Evolutionary conservation across 2,329 filamentous ascomycete genomes (phyloP).

Genomic region (Dactylella cylindrospora): DNA sequence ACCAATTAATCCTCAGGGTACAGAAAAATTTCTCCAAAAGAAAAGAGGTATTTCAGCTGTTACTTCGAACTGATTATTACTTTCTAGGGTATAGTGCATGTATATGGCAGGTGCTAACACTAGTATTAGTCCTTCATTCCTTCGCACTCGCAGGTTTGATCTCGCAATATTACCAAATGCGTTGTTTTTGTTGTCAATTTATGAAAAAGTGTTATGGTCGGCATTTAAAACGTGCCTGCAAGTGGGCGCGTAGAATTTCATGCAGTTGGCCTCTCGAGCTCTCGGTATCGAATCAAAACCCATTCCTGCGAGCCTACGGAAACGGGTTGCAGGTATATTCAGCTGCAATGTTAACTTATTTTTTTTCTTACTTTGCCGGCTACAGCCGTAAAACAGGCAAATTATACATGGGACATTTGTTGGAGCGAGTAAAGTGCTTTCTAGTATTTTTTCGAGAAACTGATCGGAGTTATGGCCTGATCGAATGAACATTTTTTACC

Average conservation of each 20-base stretch:
- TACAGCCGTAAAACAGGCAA: too few relatives aligned
- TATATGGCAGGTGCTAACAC: conserved; percentile 1
- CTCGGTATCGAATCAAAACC: conserved; percentile 7
- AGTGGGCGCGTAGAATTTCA: conserved; percentile 33
- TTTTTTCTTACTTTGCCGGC: too few relatives aligned
- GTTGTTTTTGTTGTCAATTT: conserved; percentile 38
- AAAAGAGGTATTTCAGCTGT: not conserved
- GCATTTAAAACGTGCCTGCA: too few relatives aligned
- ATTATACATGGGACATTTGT: too few relatives aligned
- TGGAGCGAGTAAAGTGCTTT: too few relatives aligned
- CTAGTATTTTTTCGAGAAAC: too few relatives aligned
- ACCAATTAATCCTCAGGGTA: not conserved
- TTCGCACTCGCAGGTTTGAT: conserved; percentile 3
- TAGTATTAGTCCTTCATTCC: not conserved
- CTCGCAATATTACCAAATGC: conserved; percentile 2
- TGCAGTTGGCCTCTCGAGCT: conserved; percentile 11
- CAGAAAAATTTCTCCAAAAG: not conserved
- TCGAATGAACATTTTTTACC: too few relatives aligned
- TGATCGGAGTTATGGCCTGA: too few relatives aligned
- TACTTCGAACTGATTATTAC: conserved; percentile 3
- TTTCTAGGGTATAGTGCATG: conserved; percentile 2
- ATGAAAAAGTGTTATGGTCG: conserved; percentile 5
- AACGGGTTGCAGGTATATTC: too few relatives aligned
- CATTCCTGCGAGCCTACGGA: not conserved
- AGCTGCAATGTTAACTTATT: too few relatives aligned